A percentile compares a stretch with the other conserved stretches of the same genome.
These are phyloP conservation scores for Zymoseptoria passerinii DNA, from an alignment of 2,329 filamentous ascomycete genomes.

Conservation along the genomic window DNA sequence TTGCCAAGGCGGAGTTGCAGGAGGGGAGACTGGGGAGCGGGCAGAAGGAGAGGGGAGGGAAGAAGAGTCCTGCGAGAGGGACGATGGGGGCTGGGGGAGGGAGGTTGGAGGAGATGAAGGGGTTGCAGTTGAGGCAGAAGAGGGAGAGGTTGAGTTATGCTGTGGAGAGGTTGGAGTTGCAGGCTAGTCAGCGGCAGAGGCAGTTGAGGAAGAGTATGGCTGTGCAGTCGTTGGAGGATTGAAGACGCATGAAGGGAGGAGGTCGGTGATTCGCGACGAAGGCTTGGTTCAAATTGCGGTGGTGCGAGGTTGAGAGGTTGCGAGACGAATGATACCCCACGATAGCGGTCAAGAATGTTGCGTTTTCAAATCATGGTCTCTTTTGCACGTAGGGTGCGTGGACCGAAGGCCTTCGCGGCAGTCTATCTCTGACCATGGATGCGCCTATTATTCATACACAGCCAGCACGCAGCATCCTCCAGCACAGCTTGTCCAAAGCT, in stretches of 20 bases:
- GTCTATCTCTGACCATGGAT: too few relatives aligned
- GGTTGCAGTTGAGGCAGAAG: conserved; percentile 66
- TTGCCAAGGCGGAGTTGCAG: conserved; percentile 74
- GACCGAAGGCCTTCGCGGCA: neutral
- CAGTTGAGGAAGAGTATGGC: conserved; percentile 68
- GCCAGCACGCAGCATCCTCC: neutral
- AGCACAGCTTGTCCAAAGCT: neutral
- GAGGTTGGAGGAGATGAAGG: conserved; percentile 46
- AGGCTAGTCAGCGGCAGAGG: conserved; percentile 68
- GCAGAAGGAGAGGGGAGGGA: conserved; percentile 16
- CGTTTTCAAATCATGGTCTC: neutral
- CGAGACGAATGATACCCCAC: conserved; percentile 3
- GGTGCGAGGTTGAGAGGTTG: neutral
- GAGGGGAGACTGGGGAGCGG: conserved; percentile 54
- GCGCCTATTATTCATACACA: neutral
- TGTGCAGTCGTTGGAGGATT: conserved; percentile 25
- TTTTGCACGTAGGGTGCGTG: neutral
- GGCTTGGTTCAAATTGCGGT: neutral
- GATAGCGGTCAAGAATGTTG: neutral
- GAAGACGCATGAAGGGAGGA: neutral
- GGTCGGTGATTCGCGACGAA: neutral
- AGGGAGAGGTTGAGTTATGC: conserved; percentile 81
- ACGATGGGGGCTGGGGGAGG: conserved; percentile 27
- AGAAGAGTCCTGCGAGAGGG: conserved; percentile 20
- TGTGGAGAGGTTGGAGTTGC: conserved; percentile 75